A percentile compares a stretch with the other conserved stretches of the same genome.
Evolutionary conservation across 1,284 basidiomycete genomes (phyloP).

Genomic region (Rhodotorula sp.): DNA sequence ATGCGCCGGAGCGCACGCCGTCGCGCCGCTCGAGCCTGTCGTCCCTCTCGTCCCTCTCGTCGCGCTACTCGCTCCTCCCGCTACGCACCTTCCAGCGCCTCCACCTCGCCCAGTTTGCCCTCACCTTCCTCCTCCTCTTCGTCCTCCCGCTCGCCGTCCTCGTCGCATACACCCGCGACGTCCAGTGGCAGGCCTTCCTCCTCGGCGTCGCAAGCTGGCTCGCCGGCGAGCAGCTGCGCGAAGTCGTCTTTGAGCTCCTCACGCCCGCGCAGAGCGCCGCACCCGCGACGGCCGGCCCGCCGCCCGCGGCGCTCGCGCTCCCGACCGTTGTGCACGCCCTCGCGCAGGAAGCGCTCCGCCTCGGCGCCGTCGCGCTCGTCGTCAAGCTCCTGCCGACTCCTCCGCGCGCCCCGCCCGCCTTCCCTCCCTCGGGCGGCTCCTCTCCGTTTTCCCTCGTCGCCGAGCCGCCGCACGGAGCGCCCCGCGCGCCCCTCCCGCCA

Average conservation of each 20-base stretch:
- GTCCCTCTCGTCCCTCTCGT: conserved; percentile 17
- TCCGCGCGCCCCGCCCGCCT: background rate
- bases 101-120: conserved; percentile 33
- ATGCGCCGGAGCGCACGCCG: background rate
- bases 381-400: conserved; percentile 35
- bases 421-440: background rate
- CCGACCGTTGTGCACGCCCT: conserved; percentile 35
- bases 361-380: conserved; percentile 31
- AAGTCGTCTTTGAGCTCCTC: conserved; percentile 32
- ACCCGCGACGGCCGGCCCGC: too few species aligned
- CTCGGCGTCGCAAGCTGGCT: conserved; percentile 35
- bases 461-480: background rate
- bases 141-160: conserved; percentile 19
- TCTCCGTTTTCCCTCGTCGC: background rate
- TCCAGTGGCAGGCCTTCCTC: conserved; percentile 25
- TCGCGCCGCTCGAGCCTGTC: conserved; percentile 1
- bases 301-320: conserved; percentile 2
- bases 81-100: conserved; percentile 24
- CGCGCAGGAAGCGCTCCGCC: conserved; percentile 35
- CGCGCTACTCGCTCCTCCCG: conserved; percentile 21
- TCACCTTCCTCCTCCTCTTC: conserved; percentile 30
- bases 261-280: conserved; percentile 4
- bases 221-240: conserved; percentile 29
- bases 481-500: conserved; percentile 26
- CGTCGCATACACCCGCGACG: conserved; percentile 17